Evolutionary conservation across 75 land plant genomes (phyloP).

Genomic region (Picea sitchensis): DNA sequence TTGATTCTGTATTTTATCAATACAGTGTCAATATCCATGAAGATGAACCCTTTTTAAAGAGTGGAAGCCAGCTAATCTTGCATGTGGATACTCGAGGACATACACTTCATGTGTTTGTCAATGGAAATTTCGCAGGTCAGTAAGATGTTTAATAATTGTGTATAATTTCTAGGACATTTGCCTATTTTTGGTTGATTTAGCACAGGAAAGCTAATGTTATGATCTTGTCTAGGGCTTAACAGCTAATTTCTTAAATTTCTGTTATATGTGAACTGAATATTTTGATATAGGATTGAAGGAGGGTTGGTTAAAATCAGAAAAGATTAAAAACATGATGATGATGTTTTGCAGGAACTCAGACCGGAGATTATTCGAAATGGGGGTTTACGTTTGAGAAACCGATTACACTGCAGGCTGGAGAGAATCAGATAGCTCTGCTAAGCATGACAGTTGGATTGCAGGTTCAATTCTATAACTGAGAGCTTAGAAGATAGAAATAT

Average conservation of each 20-base stretch:
- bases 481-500: not conserved
- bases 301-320: conserved; percentile 5
- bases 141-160: no score
- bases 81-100: conserved; percentile 23
- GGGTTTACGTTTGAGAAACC: conserved; percentile 20
- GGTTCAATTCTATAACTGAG: not conserved
- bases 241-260: not conserved
- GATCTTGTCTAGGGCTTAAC: no score
- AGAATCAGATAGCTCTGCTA: conserved; percentile 47
- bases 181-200: not conserved
- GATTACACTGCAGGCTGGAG: conserved; percentile 34
- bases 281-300: not conserved
- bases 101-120: conserved; percentile 48
- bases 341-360: conserved; percentile 56
- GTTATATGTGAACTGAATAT: not conserved
- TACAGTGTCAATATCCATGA: conserved; percentile 25
- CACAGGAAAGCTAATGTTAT: not conserved
- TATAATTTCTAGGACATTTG: no score
- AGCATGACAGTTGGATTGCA: conserved; percentile 70
- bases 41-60: conserved; percentile 18
- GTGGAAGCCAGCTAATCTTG: conserved; percentile 7
- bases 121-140: conserved; percentile 44
- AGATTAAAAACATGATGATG: conserved; percentile 24
- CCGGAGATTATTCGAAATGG: conserved; percentile 6
- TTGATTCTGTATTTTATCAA: not conserved